A percentile compares a stretch with the other conserved stretches of the same genome.
These are phyloP conservation scores for Pycnococcus provasolii DNA, from an alignment of 139 green algal genomes.

Conservation along the genomic window DNA sequence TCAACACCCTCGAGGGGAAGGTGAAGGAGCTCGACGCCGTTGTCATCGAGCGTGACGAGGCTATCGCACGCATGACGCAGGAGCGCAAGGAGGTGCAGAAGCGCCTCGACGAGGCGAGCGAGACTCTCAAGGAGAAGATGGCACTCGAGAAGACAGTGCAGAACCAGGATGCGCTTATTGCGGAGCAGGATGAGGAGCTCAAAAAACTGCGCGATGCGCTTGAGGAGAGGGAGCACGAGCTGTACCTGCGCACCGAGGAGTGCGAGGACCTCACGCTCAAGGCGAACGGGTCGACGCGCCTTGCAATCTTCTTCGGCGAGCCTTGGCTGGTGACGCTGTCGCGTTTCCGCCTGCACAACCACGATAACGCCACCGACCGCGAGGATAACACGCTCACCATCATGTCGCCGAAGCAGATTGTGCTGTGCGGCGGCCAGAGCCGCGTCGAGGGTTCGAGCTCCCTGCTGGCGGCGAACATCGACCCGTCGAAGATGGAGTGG, in stretches of 20 bases:
- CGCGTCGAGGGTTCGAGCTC: background rate
- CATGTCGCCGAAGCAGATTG: constrained; percentile 7
- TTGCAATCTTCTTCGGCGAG: constrained; percentile 23
- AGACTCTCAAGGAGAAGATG: background rate
- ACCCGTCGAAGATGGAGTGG: background rate
- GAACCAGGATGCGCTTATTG: background rate
- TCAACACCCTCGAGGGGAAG: constrained; percentile 8
- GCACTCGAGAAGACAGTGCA: background rate
- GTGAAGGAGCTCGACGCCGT: constrained; percentile 6
- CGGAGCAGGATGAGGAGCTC: constrained; percentile 2
- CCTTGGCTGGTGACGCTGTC: constrained; percentile 18
- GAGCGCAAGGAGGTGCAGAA: constrained; percentile 8
- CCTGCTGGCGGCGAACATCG: background rate
- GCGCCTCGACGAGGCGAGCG: constrained; percentile 8
- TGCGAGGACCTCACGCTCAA: constrained; percentile 22
- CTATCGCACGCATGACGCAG: background rate
- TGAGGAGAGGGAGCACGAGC: background rate
- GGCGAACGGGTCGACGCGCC: background rate
- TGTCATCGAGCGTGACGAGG: constrained; percentile 1
- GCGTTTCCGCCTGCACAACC: constrained; percentile 4
- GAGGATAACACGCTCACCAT: constrained; percentile 9
- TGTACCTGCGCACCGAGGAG: background rate
- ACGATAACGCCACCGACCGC: constrained; percentile 1
- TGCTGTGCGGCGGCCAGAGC: constrained; percentile 4
- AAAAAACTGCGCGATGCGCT: background rate